Percentiles rank a stretch among this genome's conserved stretches.
phyloP scores from a whole-genome alignment of 1,139 yeast genomes.

The Blastobotrys ciferrii region DNA sequence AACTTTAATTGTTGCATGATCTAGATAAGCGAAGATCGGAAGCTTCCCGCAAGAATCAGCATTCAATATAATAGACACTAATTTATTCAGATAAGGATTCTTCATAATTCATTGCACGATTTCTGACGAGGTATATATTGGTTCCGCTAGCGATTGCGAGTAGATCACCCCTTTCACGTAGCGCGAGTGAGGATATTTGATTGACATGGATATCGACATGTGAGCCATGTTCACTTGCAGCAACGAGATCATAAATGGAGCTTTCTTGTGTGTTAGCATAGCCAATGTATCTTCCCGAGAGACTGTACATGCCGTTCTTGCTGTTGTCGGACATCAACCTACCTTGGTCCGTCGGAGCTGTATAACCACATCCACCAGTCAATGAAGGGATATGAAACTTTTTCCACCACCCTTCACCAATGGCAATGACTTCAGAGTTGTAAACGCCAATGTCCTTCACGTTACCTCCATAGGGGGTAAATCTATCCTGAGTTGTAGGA shows the following conservation, averaged over 20 bases:
- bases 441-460: slow-evolving; percentile 31
- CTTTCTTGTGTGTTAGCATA: slow-evolving; percentile 1
- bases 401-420: slow-evolving; percentile 41
- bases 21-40: too few species aligned
- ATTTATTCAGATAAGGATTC: neutral
- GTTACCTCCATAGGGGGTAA: slow-evolving; percentile 22
- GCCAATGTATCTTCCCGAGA: slow-evolving; percentile 2
- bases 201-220: slow-evolving; percentile 1
- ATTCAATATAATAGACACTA: neutral
- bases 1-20: neutral
- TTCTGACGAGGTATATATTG: slow-evolving; percentile 1
- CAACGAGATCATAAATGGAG: neutral
- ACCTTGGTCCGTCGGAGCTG: slow-evolving; percentile 26
- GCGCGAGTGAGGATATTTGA: neutral
- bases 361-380: slow-evolving; percentile 32
- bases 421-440: slow-evolving; percentile 32
- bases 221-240: slow-evolving; percentile 4
- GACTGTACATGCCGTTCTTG: neutral
- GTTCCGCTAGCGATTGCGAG: slow-evolving; percentile 5
- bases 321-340: slow-evolving; percentile 10
- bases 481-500: slow-evolving; percentile 20
- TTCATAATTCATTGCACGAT: slow-evolving; percentile 3
- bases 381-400: slow-evolving; percentile 28
- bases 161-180: slow-evolving; percentile 2
- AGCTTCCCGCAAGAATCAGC: neutral